Evolutionary conservation across 495 filamentous ascomycete genomes (phyloP), one percentile per base, ranked within the genome.

Genomic region (Talaromyces thailandensis): DNA sequence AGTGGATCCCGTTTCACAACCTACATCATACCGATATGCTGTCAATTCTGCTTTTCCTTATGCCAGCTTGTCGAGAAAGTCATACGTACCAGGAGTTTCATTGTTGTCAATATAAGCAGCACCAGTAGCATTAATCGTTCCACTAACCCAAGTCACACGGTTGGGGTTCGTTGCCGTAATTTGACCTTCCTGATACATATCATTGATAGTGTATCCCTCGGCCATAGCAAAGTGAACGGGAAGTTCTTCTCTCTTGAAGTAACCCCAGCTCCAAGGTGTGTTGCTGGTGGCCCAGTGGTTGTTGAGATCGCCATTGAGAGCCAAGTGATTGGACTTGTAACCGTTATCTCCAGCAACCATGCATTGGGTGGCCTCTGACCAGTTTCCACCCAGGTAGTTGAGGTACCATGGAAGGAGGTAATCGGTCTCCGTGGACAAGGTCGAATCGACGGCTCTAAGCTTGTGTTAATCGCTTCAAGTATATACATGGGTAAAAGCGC

Each of bases 161-260:
- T 84, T 84, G 3, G 81, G 81, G 60, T 78, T 82, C 0, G 81
- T 84, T 0, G 80, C 72, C 1, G 81, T 79, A 45, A 84, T 77
- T 62, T 82, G 77, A 9, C 72, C 70, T 69, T 84, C 80, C 73
- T 80, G 81, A 61, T 84, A 84, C 81, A 84, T 84, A 64, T 84
- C 81, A 14, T 73, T 80, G 21, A 79, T 66, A 4, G 79, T 81
- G 76, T 79, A 84, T 6, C 70, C 79, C 59, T 84, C 81, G 0
- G 81, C 81, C 68, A 83, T 77, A 14, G 75, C 75, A 68, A 77
- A 84, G 14, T 84, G 81, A 25, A 82, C 72, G 0, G 81, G 81
- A 31, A 84, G 74, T 60, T 84, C 81, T 6, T 69, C 61, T 8
- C 78, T 69, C 56, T 77, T 78, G 62, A 74, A 72, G 62, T 82